Evolutionary conservation across 495 filamentous ascomycete genomes (phyloP), one percentile per base, ranked within the genome.

Genomic region (Penicillium taxi): DNA sequence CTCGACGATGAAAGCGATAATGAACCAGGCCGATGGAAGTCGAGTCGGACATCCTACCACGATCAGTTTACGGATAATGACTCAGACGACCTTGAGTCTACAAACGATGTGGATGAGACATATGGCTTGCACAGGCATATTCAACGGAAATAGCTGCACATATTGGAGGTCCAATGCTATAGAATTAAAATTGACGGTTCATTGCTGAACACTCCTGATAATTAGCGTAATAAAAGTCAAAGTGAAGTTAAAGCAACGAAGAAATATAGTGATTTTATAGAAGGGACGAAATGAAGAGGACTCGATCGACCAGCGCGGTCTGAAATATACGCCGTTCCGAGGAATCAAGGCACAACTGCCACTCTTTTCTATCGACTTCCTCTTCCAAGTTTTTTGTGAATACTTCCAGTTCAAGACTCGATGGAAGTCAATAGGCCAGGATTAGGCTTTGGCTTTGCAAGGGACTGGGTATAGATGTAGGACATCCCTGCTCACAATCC

Each of bases 61-160:
- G 71, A 75, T 48, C 68, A 74, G 26, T 71, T 73, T 39, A 72
- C 68, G n/a, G 68, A 74, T 45, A 70, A 73, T 42, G 69, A 75
- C 34, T 71, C 68, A 28, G 62, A 73, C 37, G n/a, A n/a, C n/a
- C n/a, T n/a, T n/a, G 53, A 39, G 35, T 72, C 34, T 60, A 64
- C 48, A 39, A 52, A 26, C 18, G 61, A 66, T 28, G 68, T 58
- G 3, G 63, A 67, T 35, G 67, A 67, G 32, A 53, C 61, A n/a
- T 72, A 68, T 37, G 60, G 58, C n/a, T 48, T 75, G 16, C 65
- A 72, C 47, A 56, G 53, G 6, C 71, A 72, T 45, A 42, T 69
- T 24, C 42, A 19, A 38, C 30, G 50, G 24, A 26, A 9, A 34
- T 34, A 6, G 16, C 12, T 18, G 19, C 16, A 22, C 21, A 34